These are phyloP conservation scores for Paraphoma chrysanthemicola DNA, from an alignment of 2,329 filamentous ascomycete genomes.

Conservation along the genomic window DNA sequence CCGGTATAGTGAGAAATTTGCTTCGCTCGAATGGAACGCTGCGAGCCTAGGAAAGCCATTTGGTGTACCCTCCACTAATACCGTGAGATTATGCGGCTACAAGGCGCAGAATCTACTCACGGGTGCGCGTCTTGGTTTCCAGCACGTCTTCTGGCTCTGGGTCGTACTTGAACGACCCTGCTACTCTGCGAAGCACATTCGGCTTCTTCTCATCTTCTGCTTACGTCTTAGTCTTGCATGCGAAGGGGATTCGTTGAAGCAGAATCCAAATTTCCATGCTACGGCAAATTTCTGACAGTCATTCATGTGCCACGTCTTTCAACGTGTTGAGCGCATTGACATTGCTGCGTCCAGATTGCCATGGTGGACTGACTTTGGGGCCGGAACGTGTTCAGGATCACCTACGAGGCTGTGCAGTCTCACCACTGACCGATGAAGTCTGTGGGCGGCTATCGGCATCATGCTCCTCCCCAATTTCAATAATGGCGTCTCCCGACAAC, in stretches of 20 bases:
- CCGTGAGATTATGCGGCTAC: slow-evolving; percentile 7
- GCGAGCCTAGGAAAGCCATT: slow-evolving; percentile 50
- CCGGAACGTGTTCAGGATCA: slow-evolving; percentile 14
- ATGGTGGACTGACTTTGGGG: slow-evolving; percentile 16
- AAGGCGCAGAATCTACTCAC: slow-evolving; percentile 25
- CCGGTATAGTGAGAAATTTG: slow-evolving; percentile 50
- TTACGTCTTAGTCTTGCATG: slow-evolving; percentile 14
- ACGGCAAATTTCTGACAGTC: no score
- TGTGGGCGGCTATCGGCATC: slow-evolving; percentile 12
- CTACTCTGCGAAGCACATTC: slow-evolving; percentile 34
- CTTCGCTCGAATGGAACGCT: slow-evolving; percentile 49
- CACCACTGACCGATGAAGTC: slow-evolving; percentile 18
- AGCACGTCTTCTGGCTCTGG: slow-evolving; percentile 40
- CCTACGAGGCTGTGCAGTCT: slow-evolving; percentile 43
- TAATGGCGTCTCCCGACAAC: slow-evolving; percentile 38
- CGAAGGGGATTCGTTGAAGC: no score
- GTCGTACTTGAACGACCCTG: slow-evolving; percentile 35
- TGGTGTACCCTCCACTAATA: slow-evolving; percentile 46
- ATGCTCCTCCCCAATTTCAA: slow-evolving; percentile 35
- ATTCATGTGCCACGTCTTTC: not conserved
- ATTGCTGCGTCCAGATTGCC: not conserved
- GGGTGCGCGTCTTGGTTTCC: slow-evolving; percentile 40
- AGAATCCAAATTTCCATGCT: no score
- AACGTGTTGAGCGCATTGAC: not conserved
- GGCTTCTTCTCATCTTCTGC: slow-evolving; percentile 33